phyloP scores from a whole-genome alignment of 2,329 filamentous ascomycete genomes.

The Nothophoma quercina region DNA sequence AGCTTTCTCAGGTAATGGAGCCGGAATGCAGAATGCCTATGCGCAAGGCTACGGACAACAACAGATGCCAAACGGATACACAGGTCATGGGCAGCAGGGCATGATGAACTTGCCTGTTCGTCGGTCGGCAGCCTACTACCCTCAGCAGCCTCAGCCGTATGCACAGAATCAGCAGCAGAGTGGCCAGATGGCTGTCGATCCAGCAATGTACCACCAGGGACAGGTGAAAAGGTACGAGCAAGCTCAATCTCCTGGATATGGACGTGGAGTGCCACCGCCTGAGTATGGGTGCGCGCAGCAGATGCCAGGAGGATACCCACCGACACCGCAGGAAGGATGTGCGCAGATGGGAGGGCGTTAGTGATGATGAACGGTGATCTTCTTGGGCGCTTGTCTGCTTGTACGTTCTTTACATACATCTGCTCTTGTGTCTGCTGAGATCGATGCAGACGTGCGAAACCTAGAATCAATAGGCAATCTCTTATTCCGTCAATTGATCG shows the following conservation, averaged over 20 bases:
- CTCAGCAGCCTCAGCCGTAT: conserved; percentile 4
- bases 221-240: background rate
- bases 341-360: background rate
- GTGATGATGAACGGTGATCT: background rate
- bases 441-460: background rate
- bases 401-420: background rate
- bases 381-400: background rate
- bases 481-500: background rate
- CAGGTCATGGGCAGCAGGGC: conserved; percentile 9
- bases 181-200: background rate
- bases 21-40: conserved; percentile 6
- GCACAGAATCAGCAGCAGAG: background rate
- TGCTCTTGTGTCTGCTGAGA: background rate
- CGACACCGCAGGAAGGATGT: background rate
- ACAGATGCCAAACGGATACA: conserved; percentile 1
- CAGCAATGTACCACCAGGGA: background rate
- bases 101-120: conserved; percentile 11
- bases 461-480: background rate
- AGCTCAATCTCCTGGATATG: background rate
- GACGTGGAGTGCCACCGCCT: background rate
- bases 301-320: background rate
- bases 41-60: conserved; percentile 6
- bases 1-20: background rate
- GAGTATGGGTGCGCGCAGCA: conserved; percentile 4
- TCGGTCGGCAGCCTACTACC: background rate